phyloP scores from a whole-genome alignment of 225 moss, liverwort and hornwort species.

The Pleurozium schreberi region DNA sequence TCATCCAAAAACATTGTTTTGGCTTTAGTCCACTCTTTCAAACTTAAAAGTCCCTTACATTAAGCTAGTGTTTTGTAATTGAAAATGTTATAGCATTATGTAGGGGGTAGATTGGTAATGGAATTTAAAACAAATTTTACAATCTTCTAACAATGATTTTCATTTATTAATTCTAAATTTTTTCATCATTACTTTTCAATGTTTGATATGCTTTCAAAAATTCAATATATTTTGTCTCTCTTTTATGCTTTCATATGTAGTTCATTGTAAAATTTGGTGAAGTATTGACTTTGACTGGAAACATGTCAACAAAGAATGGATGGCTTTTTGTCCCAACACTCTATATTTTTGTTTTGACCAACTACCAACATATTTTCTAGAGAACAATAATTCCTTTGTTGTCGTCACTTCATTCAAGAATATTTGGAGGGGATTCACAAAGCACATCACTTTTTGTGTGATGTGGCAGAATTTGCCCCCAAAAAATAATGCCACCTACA shows the following conservation, averaged over 20 bases:
- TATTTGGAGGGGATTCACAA: background rate
- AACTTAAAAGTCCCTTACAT: background rate
- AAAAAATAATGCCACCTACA: background rate
- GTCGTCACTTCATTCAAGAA: background rate
- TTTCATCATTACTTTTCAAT: background rate
- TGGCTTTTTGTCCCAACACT: too few relatives aligned
- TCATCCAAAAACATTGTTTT: background rate
- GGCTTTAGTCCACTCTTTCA: background rate
- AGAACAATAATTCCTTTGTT: background rate
- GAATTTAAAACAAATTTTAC: background rate
- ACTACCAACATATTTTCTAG: background rate
- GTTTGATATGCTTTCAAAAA: accelerated
- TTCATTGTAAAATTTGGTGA: background rate
- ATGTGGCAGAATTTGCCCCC: background rate
- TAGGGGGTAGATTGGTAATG: background rate
- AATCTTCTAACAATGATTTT: background rate
- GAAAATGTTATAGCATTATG: background rate
- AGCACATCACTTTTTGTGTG: background rate
- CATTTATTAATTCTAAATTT: background rate
- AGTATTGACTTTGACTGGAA: accelerated
- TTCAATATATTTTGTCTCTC: background rate
- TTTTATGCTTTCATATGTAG: background rate
- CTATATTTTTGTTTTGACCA: background rate
- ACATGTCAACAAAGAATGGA: background rate
- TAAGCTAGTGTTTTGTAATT: background rate